These are phyloP conservation scores for Aspergillus tanneri DNA, from an alignment of 2,329 filamentous ascomycete genomes.

Conservation along the genomic window DNA sequence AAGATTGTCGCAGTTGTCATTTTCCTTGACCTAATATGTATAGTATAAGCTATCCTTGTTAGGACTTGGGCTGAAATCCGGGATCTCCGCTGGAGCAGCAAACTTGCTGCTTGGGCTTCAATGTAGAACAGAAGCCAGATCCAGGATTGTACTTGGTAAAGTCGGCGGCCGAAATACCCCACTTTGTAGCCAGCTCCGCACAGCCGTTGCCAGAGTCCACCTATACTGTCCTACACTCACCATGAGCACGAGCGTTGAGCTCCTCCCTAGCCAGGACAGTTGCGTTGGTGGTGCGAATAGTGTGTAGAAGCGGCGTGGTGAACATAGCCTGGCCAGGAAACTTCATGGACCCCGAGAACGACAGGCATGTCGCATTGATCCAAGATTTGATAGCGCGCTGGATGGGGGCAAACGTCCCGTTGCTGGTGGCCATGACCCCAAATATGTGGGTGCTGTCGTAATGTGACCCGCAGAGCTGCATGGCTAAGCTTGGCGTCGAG, in stretches of 20 bases:
- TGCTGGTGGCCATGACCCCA: constrained; percentile 35
- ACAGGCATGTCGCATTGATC: constrained; percentile 12
- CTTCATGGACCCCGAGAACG: constrained; percentile 7
- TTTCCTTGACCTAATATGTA: constrained; percentile 32
- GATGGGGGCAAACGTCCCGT: constrained; percentile 32
- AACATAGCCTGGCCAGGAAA: constrained; percentile 1
- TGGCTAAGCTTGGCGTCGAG: constrained; percentile 31
- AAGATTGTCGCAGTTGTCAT: constrained; percentile 35
- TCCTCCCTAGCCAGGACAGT: not conserved
- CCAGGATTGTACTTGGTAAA: constrained; percentile 12
- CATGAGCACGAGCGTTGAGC: not conserved
- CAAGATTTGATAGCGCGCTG: constrained; percentile 21
- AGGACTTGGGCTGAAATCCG: constrained; percentile 34
- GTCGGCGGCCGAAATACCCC: constrained; percentile 14
- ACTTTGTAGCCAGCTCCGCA: constrained; percentile 10
- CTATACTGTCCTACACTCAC: not conserved
- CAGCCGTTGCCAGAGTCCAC: constrained; percentile 11
- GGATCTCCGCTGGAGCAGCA: constrained; percentile 18
- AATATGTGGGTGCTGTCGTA: constrained; percentile 36
- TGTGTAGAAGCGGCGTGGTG: constrained; percentile 1
- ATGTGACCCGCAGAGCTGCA: constrained; percentile 38
- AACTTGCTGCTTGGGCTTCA: constrained; percentile 30
- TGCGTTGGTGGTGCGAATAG: not conserved
- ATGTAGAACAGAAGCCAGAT: constrained; percentile 14
- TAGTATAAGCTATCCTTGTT: constrained; percentile 41